Base-by-base conservation (phyloP, 306 rosid species). In the Castanea sativa region DNA sequence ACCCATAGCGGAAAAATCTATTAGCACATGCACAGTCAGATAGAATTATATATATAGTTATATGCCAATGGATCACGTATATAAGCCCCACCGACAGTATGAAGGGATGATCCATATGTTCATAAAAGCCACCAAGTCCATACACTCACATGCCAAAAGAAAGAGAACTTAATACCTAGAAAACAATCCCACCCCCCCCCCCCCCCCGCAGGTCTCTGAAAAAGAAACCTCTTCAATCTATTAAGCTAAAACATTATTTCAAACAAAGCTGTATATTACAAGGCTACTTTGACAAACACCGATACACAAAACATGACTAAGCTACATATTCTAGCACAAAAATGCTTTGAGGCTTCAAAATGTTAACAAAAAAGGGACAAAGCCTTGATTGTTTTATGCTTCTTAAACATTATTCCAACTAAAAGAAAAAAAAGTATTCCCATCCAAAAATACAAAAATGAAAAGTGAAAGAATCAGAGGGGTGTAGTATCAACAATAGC, bases 381-480 rank as follows among this genome's bases (percentile, higher is more conserved):
- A 41, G 3, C 45, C 45, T 41, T 41, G 45, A 41, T 2, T 41
- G 45, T 41, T 41, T 41, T 41, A 41, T 41, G 45, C 25, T 41
- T 41, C 45, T 41, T 41, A 41, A 41, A 41, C 45, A 41, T 41
- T 41, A 41, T 41, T 64, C 49, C 4, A 35, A 25, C 12, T 33
- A 68, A 19, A 30, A 13, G 53, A 2, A 14, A 33, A 67, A 41
- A n/a, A 9, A 8, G 6, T 29, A 9, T 38, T 41, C 14, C 10
- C 41, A 5, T 64, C 70, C 20, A 64, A 41, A 41, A 41, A 64
- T 23, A 43, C 35, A 61, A 11, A 11, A 18, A 43, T 3, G 73
- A 41, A 49, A 76, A 49, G 11, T 21, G 35, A 63, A 35, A 80
- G 67, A 10, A 49, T 84, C 79, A 87, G 69, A 87, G 87, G 20